These are phyloP conservation scores for Drechslerella dactyloides DNA, from an alignment of 2,329 filamentous ascomycete species.

Conservation along the genomic window DNA sequence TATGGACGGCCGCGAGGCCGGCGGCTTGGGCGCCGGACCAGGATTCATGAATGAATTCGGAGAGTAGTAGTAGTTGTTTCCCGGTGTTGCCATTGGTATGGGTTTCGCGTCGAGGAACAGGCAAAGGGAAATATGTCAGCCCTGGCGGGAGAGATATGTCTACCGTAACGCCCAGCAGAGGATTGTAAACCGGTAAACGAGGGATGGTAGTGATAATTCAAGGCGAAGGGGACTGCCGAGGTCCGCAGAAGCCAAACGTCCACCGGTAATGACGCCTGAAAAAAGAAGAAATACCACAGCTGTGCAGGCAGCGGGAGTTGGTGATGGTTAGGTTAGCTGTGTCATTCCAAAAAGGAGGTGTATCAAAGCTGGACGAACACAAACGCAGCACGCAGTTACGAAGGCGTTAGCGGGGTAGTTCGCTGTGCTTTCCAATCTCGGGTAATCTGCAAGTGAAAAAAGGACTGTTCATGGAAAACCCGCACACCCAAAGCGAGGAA, in stretches of 20 bases:
- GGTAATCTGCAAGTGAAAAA: slow-evolving; percentile 45
- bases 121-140: not conserved
- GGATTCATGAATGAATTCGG: slow-evolving; percentile 48
- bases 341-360: slow-evolving; percentile 48
- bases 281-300: slow-evolving; percentile 9
- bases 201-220: too few relatives aligned
- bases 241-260: not conserved
- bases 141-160: slow-evolving; percentile 1
- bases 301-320: slow-evolving; percentile 14
- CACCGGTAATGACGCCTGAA: slow-evolving; percentile 19
- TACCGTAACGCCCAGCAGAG: not conserved
- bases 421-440: slow-evolving; percentile 47
- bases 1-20: slow-evolving; percentile 25
- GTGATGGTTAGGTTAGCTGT: slow-evolving; percentile 37
- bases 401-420: slow-evolving; percentile 45
- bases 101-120: slow-evolving; percentile 14
- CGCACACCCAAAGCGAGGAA: slow-evolving; percentile 28
- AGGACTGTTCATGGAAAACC: slow-evolving; percentile 26
- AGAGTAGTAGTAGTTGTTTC: slow-evolving; percentile 38
- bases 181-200: not conserved
- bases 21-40: slow-evolving; percentile 46
- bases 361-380: slow-evolving; percentile 40
- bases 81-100: slow-evolving; percentile 37
- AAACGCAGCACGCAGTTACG: slow-evolving; percentile 24
- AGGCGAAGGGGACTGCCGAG: not conserved